These are phyloP conservation scores for Talaromyces amestolkiae DNA, from an alignment of 2,329 filamentous ascomycete species.

Conservation along the genomic window DNA sequence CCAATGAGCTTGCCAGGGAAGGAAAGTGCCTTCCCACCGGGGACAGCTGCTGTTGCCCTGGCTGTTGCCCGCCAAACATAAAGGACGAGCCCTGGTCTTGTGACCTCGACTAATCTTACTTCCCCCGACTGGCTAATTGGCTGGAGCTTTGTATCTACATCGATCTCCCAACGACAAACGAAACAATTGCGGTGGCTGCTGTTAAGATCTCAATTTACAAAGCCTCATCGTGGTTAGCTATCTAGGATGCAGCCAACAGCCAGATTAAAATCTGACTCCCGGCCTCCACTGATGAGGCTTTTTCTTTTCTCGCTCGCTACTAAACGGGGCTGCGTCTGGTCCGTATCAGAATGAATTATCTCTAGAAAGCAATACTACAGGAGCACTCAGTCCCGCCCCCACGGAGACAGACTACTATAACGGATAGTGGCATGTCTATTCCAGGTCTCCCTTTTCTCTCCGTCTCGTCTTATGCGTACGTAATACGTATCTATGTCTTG, in stretches of 20 bases:
- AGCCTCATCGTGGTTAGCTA: background rate
- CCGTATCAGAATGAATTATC: background rate
- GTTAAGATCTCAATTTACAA: background rate
- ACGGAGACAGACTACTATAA: background rate
- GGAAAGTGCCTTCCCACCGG: background rate
- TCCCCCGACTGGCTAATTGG: background rate
- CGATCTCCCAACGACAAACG: background rate
- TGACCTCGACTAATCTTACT: slow-evolving; percentile 7
- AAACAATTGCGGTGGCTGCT: background rate
- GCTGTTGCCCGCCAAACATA: background rate
- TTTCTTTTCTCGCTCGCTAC: too few species aligned
- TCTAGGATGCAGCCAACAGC: background rate
- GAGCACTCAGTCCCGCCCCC: background rate
- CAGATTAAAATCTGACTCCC: background rate
- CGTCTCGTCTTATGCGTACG: background rate
- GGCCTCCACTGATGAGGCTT: background rate
- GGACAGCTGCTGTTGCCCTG: background rate
- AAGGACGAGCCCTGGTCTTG: slow-evolving; percentile 1
- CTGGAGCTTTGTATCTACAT: background rate
- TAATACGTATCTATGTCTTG: background rate
- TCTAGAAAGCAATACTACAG: background rate
- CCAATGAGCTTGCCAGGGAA: background rate
- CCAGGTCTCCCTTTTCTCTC: background rate
- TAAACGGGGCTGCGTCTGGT: background rate
- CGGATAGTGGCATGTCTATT: slow-evolving; percentile 3